Evolutionary conservation across 768 basidiomycete species (phyloP).

Genomic region (Coprinopsis sp.): DNA sequence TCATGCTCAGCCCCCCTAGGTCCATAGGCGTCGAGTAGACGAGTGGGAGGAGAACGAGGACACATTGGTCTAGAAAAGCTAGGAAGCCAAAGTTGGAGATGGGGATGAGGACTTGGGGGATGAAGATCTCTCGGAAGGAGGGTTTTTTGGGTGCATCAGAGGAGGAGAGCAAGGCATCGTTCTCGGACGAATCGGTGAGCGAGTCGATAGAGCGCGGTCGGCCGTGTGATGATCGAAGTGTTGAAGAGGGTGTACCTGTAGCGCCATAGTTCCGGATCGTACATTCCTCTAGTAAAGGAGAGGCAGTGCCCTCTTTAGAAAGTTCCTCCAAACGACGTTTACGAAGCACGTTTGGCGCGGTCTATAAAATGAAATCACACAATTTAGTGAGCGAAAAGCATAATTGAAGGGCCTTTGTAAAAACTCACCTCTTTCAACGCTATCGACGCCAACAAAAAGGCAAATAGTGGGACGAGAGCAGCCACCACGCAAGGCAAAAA

Average conservation of each 20-base stretch:
- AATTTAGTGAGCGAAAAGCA: not conserved
- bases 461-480: constrained; percentile 45
- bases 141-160: constrained; percentile 13
- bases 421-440: constrained; percentile 41
- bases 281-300: not conserved
- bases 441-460: constrained; percentile 40
- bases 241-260: constrained; percentile 25
- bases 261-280: constrained; percentile 9
- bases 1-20: constrained; percentile 58
- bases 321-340: not conserved
- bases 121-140: constrained; percentile 46
- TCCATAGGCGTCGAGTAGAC: constrained; percentile 60
- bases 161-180: not conserved
- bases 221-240: constrained; percentile 2
- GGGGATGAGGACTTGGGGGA: constrained; percentile 53
- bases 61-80: constrained; percentile 35
- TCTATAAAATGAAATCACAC: not conserved
- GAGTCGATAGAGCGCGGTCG: not conserved
- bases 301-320: not conserved
- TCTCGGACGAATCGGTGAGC: not conserved
- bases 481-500: constrained; percentile 59
- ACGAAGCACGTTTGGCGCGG: not conserved
- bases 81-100: constrained; percentile 58
- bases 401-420: constrained; percentile 5
- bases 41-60: constrained; percentile 33